These are phyloP conservation scores for Apiotrichum mycotoxinovorans DNA, from an alignment of 1,284 basidiomycete genomes.

Conservation along the genomic window DNA sequence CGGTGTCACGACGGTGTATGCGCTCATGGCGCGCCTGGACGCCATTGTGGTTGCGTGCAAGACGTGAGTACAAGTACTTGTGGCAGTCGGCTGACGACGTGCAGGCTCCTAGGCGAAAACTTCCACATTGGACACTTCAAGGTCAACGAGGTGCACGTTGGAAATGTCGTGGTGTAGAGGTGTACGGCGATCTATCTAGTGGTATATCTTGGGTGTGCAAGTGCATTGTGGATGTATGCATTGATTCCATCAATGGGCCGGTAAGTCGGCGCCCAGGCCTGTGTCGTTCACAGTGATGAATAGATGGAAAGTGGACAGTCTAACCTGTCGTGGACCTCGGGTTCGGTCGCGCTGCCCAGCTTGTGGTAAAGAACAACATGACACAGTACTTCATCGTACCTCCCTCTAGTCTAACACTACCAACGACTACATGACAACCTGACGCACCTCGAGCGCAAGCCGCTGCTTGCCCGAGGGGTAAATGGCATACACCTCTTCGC, in stretches of 20 bases:
- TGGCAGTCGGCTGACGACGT: neutral
- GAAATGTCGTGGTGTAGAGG: neutral
- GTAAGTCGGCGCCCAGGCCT: no score
- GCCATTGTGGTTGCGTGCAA: conserved; percentile 45
- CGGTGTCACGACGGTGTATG: conserved; percentile 45
- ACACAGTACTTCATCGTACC: no score
- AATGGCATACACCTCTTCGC: conserved; percentile 71
- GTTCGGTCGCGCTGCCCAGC: no score
- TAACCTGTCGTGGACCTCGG: no score
- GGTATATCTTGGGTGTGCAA: no score
- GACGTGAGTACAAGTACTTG: conserved; percentile 25
- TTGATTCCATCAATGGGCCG: no score
- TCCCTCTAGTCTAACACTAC: no score
- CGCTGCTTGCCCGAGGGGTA: conserved; percentile 53
- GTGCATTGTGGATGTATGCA: no score
- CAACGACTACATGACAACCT: conserved; percentile 1
- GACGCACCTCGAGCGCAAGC: conserved; percentile 36
- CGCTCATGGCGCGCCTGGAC: conserved; percentile 43
- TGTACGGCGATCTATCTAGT: no score
- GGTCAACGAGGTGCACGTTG: conserved; percentile 12
- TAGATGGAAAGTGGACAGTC: no score
- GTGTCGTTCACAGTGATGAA: no score
- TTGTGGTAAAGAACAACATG: no score
- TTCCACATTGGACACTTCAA: conserved; percentile 37
- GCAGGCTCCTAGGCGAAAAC: conserved; percentile 44